A percentile compares a stretch with the other conserved stretches of the same genome.
Conservation (phyloP, 306 rosid genomes). For the Vicia faba region DNA sequence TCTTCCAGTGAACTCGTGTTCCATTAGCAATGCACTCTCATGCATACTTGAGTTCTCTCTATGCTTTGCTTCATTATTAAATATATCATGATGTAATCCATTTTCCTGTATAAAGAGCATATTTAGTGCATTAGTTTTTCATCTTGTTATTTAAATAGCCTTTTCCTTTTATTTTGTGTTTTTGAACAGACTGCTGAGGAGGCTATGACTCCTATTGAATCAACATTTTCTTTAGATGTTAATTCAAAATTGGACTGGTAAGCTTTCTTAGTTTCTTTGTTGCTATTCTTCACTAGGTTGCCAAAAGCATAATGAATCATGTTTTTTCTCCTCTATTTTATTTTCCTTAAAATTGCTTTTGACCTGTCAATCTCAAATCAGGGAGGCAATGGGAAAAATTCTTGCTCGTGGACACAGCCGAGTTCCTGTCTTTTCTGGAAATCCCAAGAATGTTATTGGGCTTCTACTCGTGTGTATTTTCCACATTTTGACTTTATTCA, state of each 20-base stretch:
- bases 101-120: not conserved
- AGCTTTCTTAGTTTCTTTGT: slow-evolving; percentile 38
- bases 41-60: slow-evolving; percentile 26
- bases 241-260: slow-evolving; percentile 95
- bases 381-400: slow-evolving; percentile 99
- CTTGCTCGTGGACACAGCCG: slow-evolving; percentile 99
- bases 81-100: slow-evolving; percentile 3
- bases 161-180: slow-evolving; percentile 12
- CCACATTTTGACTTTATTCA: slow-evolving; percentile 21
- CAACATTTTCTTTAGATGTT: slow-evolving; percentile 93
- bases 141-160: slow-evolving; percentile 11
- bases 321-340: not conserved
- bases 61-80: slow-evolving; percentile 24
- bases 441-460: slow-evolving; percentile 86
- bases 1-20: slow-evolving; percentile 9
- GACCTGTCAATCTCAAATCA: slow-evolving; percentile 42
- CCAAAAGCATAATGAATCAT: not conserved
- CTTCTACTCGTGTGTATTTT: slow-evolving; percentile 73
- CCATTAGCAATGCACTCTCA: slow-evolving; percentile 7
- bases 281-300: slow-evolving; percentile 24
- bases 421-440: slow-evolving; percentile 97
- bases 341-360: not conserved
- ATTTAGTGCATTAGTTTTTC: slow-evolving; percentile 8
- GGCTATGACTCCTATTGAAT: slow-evolving; percentile 99
- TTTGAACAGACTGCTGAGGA: slow-evolving; percentile 86